Evolutionary conservation across 2,329 filamentous ascomycete species (phyloP).

Genomic region (Aureobasidium uvarum): DNA sequence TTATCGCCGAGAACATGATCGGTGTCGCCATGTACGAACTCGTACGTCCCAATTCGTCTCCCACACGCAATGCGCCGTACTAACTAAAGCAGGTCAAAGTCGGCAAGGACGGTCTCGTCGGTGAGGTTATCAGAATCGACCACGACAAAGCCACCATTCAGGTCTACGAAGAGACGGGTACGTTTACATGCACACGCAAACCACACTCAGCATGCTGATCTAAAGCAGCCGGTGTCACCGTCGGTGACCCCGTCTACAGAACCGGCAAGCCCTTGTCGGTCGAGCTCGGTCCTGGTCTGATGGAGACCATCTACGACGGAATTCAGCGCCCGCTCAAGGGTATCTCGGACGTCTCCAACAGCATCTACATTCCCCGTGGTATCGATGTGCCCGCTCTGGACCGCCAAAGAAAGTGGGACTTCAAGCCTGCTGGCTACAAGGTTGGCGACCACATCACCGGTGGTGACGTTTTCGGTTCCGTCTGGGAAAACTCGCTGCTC

Average conservation of each 20-base stretch:
- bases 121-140: slow-evolving; percentile 97
- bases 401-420: slow-evolving; percentile 93
- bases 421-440: slow-evolving; percentile 76
- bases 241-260: slow-evolving; percentile 86
- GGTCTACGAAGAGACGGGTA: slow-evolving; percentile 98
- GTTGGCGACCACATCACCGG: slow-evolving; percentile 96
- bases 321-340: slow-evolving; percentile 91
- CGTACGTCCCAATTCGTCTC: slow-evolving; percentile 52
- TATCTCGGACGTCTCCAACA: slow-evolving; percentile 73
- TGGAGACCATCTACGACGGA: slow-evolving; percentile 99
- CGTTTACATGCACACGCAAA: slow-evolving; percentile 31
- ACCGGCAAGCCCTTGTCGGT: slow-evolving; percentile 97
- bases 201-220: background rate
- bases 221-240: slow-evolving; percentile 79
- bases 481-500: slow-evolving; percentile 95
- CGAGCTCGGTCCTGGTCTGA: slow-evolving; percentile 91
- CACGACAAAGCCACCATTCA: slow-evolving; percentile 95
- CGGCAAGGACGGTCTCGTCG: slow-evolving; percentile 85
- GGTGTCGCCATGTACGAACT: slow-evolving; percentile 99
- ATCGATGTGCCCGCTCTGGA: slow-evolving; percentile 85
- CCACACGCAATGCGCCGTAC: slow-evolving; percentile 45
- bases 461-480: slow-evolving; percentile 91
- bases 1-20: slow-evolving; percentile 97
- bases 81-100: slow-evolving; percentile 63
- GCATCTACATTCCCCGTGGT: slow-evolving; percentile 97